Conservation (phyloP, 2,329 filamentous ascomycete species). For the Erysiphe pulchra region DNA sequence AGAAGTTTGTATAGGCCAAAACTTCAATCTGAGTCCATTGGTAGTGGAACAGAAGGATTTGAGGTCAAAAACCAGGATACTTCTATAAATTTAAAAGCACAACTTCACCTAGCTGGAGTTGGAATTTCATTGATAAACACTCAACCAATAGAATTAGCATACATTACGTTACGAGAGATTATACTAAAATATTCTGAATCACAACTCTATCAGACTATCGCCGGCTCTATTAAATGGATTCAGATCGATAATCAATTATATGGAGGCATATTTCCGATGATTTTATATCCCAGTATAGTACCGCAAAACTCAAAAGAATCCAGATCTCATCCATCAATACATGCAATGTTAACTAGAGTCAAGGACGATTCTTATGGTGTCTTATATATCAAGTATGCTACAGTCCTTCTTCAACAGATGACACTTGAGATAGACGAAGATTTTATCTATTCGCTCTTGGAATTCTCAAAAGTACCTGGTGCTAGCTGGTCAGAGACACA, state of each 20-base stretch:
- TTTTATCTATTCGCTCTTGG: constrained; percentile 86
- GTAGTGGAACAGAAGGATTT: constrained; percentile 40
- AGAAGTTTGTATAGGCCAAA: constrained; percentile 66
- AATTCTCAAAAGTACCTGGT: constrained; percentile 82
- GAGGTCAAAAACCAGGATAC: constrained; percentile 86
- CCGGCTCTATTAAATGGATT: constrained; percentile 88
- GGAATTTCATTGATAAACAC: constrained; percentile 85
- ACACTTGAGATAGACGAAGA: constrained; percentile 94
- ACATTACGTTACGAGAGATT: constrained; percentile 77
- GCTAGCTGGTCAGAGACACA: constrained; percentile 60
- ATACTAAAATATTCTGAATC: constrained; percentile 83
- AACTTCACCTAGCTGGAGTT: constrained; percentile 68
- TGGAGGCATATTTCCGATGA: constrained; percentile 90
- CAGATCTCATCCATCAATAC: constrained; percentile 83
- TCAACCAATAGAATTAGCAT: constrained; percentile 76
- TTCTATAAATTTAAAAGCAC: constrained; percentile 67
- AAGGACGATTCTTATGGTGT: constrained; percentile 98
- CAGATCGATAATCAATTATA: constrained; percentile 98
- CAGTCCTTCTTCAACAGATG: constrained; percentile 85
- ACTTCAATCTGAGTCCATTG: constrained; percentile 24
- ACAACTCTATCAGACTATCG: constrained; percentile 75
- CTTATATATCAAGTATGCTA: constrained; percentile 95
- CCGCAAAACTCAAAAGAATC: constrained; percentile 88
- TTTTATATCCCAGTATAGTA: constrained; percentile 90
- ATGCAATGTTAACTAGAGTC: constrained; percentile 73